Evolutionary conservation across 2,329 filamentous ascomycete species (phyloP).

Genomic region (Biscogniauxia sp.): DNA sequence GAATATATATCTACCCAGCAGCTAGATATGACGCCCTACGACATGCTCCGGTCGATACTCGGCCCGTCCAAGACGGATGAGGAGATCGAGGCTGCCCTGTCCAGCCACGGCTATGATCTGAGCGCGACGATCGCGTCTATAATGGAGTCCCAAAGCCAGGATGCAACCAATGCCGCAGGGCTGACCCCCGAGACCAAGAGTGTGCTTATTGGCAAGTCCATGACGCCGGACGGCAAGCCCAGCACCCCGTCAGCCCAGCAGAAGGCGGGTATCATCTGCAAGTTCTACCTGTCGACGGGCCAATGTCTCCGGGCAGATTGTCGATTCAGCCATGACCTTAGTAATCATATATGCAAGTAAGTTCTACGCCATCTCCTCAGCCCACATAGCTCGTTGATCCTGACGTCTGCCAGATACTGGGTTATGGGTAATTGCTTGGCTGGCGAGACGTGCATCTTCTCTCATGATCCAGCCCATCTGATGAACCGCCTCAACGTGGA

Average conservation of each 20-base stretch:
- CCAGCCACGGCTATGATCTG: slow-evolving; percentile 86
- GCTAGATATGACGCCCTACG: slow-evolving; percentile 94
- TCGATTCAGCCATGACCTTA: slow-evolving; percentile 93
- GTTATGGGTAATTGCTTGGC: slow-evolving; percentile 93
- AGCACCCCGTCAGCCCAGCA: slow-evolving; percentile 72
- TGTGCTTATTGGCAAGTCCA: slow-evolving; percentile 85
- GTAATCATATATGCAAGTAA: slow-evolving; percentile 96
- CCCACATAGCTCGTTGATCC: slow-evolving; percentile 61
- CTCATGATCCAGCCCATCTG: slow-evolving; percentile 86
- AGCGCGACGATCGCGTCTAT: slow-evolving; percentile 87
- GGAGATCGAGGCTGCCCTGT: slow-evolving; percentile 88
- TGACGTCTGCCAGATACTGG: slow-evolving; percentile 68
- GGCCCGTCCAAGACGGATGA: slow-evolving; percentile 87
- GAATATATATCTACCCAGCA: slow-evolving; percentile 71
- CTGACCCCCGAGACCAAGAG: slow-evolving; percentile 58
- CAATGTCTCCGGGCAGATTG: slow-evolving; percentile 94
- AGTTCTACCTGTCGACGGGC: slow-evolving; percentile 95
- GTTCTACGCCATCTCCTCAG: slow-evolving; percentile 37
- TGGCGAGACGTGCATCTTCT: slow-evolving; percentile 92
- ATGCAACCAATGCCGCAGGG: slow-evolving; percentile 42
- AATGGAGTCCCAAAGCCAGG: slow-evolving; percentile 68
- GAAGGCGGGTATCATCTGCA: slow-evolving; percentile 89
- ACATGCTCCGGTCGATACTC: slow-evolving; percentile 93
- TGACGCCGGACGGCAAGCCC: slow-evolving; percentile 72
- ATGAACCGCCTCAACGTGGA: slow-evolving; percentile 78